Conservation (phyloP, 306 rosid species). For the Quercus aquifolioides region DNA sequence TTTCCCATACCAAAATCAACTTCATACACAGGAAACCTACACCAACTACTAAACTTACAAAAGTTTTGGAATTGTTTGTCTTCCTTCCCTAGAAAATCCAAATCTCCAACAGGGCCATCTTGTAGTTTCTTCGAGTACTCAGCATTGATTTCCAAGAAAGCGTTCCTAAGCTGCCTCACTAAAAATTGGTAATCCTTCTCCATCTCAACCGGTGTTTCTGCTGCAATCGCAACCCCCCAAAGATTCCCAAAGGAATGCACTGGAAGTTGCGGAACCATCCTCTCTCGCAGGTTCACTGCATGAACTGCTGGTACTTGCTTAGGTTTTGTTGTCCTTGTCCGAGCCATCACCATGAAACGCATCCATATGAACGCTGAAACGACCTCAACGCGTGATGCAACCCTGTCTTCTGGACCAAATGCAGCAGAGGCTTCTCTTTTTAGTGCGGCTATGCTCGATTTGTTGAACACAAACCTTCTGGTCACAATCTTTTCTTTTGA, state of each 20-base stretch:
- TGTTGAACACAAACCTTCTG: background rate
- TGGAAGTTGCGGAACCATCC: constrained; percentile 1
- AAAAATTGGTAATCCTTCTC: background rate
- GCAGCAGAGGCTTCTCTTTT: background rate
- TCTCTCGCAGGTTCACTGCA: constrained; percentile 15
- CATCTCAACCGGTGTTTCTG: background rate
- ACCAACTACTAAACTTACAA: constrained; percentile 6
- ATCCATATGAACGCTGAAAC: constrained; percentile 15
- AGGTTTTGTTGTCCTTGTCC: background rate
- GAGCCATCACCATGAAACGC: background rate
- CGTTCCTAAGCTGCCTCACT: background rate
- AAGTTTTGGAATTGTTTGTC: background rate
- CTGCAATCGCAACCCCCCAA: background rate
- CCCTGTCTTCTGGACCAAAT: background rate
- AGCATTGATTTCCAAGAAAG: background rate
- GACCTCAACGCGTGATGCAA: background rate
- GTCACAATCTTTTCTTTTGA: background rate
- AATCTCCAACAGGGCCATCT: background rate
- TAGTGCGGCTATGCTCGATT: background rate
- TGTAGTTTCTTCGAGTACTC: background rate
- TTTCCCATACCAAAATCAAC: background rate
- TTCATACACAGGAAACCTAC: background rate
- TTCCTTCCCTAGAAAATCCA: background rate
- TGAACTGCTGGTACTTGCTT: background rate
- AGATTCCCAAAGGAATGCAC: constrained; percentile 6